Evolutionary conservation across 1,284 basidiomycete genomes (phyloP), one percentile per base, ranked within the genome.

Genomic region (Jaminaea rosea): DNA sequence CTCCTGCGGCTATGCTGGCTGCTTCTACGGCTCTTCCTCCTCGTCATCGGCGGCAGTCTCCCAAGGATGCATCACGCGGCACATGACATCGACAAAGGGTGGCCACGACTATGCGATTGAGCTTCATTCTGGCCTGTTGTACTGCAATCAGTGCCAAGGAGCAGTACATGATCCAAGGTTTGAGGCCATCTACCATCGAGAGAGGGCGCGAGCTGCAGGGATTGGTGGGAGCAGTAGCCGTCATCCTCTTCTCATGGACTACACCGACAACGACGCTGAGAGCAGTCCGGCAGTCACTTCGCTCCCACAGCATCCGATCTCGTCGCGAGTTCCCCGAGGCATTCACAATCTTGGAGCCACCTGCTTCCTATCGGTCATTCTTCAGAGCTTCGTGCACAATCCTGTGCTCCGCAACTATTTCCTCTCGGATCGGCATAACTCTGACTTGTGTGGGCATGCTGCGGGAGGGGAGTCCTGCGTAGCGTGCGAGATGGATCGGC

Each of bases 361-460:
- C 0, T 98, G 92, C 69, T 97, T 91, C 76, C 79, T 98, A 69
- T 93, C 90, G 58, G 88, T 87, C 47, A 83, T 97, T 44, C 80
- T 98, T 5, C 93, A 98, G 75, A 83, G 83, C n/a, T 85, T 98
- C 66, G 78, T 90, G 11, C 87, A 91, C 75, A 98, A 96, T 65
- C 92, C 92, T 0, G 78, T 96, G 4, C 78, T 97, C 8, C 82
- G 89, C 39, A 88, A 88, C 63, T 90, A 87, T 74, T 97, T 92
- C 67, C 81, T 97, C 15, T 82, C 84, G 46, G 92, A 96, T 73
- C 84, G 83, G 66, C 89, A 93, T 70, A 70, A 72, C 84, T 86
- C 69, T 75, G 76, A 65, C 78, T 77, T 63, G 72, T 83, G 55
- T 88, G n/a, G n/a, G n/a, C 51, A 21, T 26, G 28, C 51, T 13